Base-by-base conservation (phyloP, 225 moss, liverwort and hornwort genomes). In the Polytrichum formosum region DNA sequence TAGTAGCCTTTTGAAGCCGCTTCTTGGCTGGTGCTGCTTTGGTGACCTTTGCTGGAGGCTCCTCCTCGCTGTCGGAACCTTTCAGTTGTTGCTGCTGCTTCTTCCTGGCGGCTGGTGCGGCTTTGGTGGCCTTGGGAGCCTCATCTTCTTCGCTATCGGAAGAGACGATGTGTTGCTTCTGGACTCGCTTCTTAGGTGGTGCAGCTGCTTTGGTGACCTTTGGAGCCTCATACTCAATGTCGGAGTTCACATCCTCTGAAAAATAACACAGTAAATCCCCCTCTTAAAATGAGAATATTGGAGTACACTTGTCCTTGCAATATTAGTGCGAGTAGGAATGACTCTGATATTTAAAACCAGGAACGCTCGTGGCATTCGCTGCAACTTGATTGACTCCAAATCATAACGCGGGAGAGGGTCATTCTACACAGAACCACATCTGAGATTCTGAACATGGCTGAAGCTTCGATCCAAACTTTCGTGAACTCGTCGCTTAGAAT, bases 191-290 rank as follows among this genome's bases (percentile, higher is more conserved):
- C 76, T 79, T 84, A 5, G 82, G 73, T 13, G 46, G 16, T 46
- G 46, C 46, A 22, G 79, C 79, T 53, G 73, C 61, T 56, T 79
- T 82, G 6, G 74, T 71, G 53, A 73, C 77, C 58, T 75, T 77
- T 70, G 70, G 31, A 19, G n/a, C 59, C 21, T 23, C 59, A 6
- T 23, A n/a, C 59, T 20, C 59, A 59, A 59, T 20, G 23, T 23
- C 59, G n/a, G 66, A 55, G n/a, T 70, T 37, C 1, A 79, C 66
- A 72, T 85, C 85, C 76, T 85, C 81, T 85, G 85, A 59, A n/a
- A 22, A 58, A 59, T 20, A 59, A 59, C 21, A 59, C 2, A 9
- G n/a, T 23, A 23, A 59, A 9, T 23, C 6, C 7, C n/a, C 2
- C 59, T 23, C 59, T 6, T n/a, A 21, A 8, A 18, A 56, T 56